Conservation (phyloP, 306 rosid genomes). For the Lathyrus aphaca region DNA sequence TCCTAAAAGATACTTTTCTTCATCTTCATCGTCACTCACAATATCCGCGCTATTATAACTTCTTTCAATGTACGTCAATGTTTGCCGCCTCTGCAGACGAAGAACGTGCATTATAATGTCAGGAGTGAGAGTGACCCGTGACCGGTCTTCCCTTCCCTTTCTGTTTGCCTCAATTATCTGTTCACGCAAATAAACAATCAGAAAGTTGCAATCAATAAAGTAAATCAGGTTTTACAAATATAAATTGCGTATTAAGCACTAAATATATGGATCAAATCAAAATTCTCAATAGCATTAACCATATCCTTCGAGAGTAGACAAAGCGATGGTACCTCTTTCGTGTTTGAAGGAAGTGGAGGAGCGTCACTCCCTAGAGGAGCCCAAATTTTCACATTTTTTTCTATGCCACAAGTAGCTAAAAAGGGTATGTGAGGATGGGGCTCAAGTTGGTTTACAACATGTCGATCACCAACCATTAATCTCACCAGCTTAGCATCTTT, state of each 20-base stretch:
- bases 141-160: constrained; percentile 53
- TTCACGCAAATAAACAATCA: constrained; percentile 20
- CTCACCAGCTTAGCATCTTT: constrained; percentile 54
- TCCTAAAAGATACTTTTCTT: constrained; percentile 39
- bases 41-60: constrained; percentile 46
- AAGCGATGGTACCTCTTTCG: constrained; percentile 44
- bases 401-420: constrained; percentile 60
- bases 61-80: constrained; percentile 49
- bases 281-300: constrained; percentile 24
- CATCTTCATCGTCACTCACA: constrained; percentile 53
- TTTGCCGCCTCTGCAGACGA: constrained; percentile 62
- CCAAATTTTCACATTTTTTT: constrained; percentile 60
- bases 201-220: constrained; percentile 22
- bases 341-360: constrained; percentile 54
- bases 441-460: constrained; percentile 56
- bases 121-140: constrained; percentile 49
- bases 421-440: constrained; percentile 56
- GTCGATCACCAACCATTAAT: constrained; percentile 55
- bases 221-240: constrained; percentile 10
- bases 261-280: constrained; percentile 11
- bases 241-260: constrained; percentile 14
- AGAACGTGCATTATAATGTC: constrained; percentile 56
- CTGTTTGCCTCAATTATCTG: constrained; percentile 59
- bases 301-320: background rate
- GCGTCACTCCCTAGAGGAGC: constrained; percentile 42